phyloP scores from a whole-genome alignment of 1,284 basidiomycete species.

The Boletus hoseneyae region DNA sequence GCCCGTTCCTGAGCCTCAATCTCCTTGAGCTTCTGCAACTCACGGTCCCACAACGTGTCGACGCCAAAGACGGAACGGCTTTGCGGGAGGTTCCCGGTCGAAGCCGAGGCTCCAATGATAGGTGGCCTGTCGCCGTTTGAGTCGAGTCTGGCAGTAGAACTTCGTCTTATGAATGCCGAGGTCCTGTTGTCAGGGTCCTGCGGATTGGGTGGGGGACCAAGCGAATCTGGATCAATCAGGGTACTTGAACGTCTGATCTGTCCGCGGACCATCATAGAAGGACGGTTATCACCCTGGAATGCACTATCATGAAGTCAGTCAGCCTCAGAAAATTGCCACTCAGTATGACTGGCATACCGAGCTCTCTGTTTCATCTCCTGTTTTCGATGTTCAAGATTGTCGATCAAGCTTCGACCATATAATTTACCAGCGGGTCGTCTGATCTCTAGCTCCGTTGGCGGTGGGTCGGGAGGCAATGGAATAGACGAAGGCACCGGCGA shows the following conservation, averaged over 20 bases:
- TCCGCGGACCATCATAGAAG: constrained; percentile 79
- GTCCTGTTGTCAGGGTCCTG: constrained; percentile 23
- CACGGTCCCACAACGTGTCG: constrained; percentile 77
- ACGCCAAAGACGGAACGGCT: constrained; percentile 78
- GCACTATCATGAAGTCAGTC: constrained; percentile 40
- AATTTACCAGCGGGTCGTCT: constrained; percentile 68
- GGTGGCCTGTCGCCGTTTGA: constrained; percentile 41
- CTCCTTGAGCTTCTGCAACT: constrained; percentile 68
- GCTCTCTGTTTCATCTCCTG: constrained; percentile 70
- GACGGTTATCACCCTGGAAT: constrained; percentile 72
- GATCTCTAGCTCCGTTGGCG: constrained; percentile 25
- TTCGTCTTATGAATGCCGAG: constrained; percentile 42
- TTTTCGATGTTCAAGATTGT: constrained; percentile 74
- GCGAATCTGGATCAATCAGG: constrained; percentile 65
- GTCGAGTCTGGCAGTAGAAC: constrained; percentile 55
- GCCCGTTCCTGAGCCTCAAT: constrained; percentile 63
- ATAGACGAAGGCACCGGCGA: constrained; percentile 36
- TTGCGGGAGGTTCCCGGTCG: constrained; percentile 32
- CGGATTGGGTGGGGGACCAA: constrained; percentile 36
- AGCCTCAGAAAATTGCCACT: constrained; percentile 11
- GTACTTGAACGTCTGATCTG: constrained; percentile 55
- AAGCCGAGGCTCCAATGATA: constrained; percentile 31
- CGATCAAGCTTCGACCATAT: constrained; percentile 76
- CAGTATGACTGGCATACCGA: constrained; percentile 45
- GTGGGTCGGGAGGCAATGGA: constrained; percentile 32